Percentiles rank a stretch among this genome's conserved stretches.
Evolutionary conservation across 306 rosid species (phyloP).

Genomic region (Quercus variabilis): DNA sequence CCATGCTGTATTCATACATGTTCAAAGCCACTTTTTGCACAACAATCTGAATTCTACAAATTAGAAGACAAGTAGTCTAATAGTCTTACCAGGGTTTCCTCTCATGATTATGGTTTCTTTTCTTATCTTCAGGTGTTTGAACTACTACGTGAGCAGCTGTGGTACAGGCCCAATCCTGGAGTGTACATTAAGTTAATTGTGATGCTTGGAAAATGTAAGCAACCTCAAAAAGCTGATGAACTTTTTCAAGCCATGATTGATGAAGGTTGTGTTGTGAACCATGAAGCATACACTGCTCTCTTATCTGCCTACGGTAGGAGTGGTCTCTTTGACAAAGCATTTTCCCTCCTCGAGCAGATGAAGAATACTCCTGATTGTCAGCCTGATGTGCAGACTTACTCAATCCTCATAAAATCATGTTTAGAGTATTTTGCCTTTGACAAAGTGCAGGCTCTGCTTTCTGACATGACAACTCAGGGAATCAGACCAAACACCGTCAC

Average conservation of each 20-base stretch:
- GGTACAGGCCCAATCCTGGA: constrained; percentile 79
- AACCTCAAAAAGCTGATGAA: constrained; percentile 74
- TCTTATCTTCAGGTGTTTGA: constrained; percentile 66
- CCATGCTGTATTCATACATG: too few species aligned
- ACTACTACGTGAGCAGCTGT: constrained; percentile 73
- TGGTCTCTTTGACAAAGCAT: constrained; percentile 74
- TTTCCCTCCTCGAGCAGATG: constrained; percentile 75
- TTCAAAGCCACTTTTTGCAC: neutral
- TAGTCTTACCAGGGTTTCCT: constrained; percentile 12
- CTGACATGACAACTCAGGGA: constrained; percentile 67
- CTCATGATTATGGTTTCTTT: constrained; percentile 5
- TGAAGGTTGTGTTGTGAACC: constrained; percentile 69
- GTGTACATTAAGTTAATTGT: constrained; percentile 79
- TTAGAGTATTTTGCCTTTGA: constrained; percentile 68
- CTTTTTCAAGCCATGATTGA: constrained; percentile 78
- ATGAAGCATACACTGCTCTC: constrained; percentile 83
- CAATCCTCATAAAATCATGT: constrained; percentile 87
- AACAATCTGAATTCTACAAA: constrained; percentile 2
- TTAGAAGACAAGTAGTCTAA: neutral
- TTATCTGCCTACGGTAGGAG: constrained; percentile 90
- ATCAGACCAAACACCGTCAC: constrained; percentile 84
- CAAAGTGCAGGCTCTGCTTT: constrained; percentile 65
- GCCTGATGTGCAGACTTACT: constrained; percentile 90
- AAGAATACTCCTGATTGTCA: constrained; percentile 61
- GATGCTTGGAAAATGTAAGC: constrained; percentile 96